Evolutionary conservation across 2,329 filamentous ascomycete genomes (phyloP).

Genomic region (Pseudocercospora vitis): DNA sequence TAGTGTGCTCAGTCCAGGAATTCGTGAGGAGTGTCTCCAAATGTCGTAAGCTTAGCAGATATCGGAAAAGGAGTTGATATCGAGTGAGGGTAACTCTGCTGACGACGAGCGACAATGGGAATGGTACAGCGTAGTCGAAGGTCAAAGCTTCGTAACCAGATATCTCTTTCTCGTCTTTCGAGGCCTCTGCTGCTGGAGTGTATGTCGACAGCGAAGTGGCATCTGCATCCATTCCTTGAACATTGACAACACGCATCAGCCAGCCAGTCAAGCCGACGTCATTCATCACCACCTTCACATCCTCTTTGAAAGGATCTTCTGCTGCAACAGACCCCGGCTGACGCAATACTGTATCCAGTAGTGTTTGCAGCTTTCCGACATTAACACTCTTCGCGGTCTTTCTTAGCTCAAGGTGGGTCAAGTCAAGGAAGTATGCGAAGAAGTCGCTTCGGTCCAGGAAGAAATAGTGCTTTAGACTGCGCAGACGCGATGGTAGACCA

Average conservation of each 20-base stretch:
- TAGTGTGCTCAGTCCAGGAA: conserved; percentile 88
- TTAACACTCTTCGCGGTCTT: conserved; percentile 89
- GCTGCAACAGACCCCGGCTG: conserved; percentile 93
- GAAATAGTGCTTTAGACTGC: conserved; percentile 97
- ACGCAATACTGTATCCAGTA: conserved; percentile 94
- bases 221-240: conserved; percentile 81
- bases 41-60: conserved; percentile 84
- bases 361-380: conserved; percentile 85
- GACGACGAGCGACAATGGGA: conserved; percentile 92
- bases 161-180: conserved; percentile 80
- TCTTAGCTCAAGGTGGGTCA: conserved; percentile 76
- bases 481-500: conserved; percentile 78
- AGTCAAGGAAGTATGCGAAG: conserved; percentile 95
- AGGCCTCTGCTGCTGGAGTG: conserved; percentile 62
- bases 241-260: conserved; percentile 93
- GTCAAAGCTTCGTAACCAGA: conserved; percentile 89
- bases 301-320: conserved; percentile 95
- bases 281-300: conserved; percentile 97
- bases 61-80: conserved; percentile 94
- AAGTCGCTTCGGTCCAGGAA: conserved; percentile 98
- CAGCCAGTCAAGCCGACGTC: conserved; percentile 90
- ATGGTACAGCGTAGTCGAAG: conserved; percentile 90
- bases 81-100: conserved; percentile 95
- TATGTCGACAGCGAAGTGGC: conserved; percentile 58
- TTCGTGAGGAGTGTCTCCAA: conserved; percentile 82